Conservation (phyloP, 192 early-diverging fungal genomes). For the Funneliformis geosporum region DNA sequence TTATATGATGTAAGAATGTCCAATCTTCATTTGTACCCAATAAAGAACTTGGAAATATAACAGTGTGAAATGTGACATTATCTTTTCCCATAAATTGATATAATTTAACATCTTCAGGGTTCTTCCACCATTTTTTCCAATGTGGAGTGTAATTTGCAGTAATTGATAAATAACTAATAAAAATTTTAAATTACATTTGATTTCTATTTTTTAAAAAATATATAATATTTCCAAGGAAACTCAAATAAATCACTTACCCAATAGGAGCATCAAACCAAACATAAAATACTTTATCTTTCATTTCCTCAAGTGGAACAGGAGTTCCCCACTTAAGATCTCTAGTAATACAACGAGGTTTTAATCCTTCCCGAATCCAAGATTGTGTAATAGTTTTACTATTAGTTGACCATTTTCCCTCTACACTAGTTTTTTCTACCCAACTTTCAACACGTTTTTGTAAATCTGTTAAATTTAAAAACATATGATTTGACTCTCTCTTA, state of each 20-base stretch:
- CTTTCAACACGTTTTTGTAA: slow-evolving; percentile 74
- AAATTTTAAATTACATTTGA: not conserved
- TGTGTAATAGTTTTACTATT: slow-evolving; percentile 89
- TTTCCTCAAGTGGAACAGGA: slow-evolving; percentile 83
- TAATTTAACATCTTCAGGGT: slow-evolving; percentile 91
- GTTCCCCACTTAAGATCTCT: slow-evolving; percentile 99
- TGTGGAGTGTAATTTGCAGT: slow-evolving; percentile 92
- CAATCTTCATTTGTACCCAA: slow-evolving; percentile 86
- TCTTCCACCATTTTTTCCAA: slow-evolving; percentile 99
- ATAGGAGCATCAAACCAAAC: slow-evolving; percentile 99
- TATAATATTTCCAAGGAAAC: not conserved
- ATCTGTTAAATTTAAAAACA: slow-evolving; percentile 85
- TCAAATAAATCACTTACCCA: slow-evolving; percentile 46
- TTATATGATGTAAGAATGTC: slow-evolving; percentile 91
- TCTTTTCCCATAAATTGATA: slow-evolving; percentile 99
- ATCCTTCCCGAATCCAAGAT: slow-evolving; percentile 92
- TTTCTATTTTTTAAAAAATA: not conserved
- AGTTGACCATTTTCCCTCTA: slow-evolving; percentile 81
- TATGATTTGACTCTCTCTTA: slow-evolving; percentile 79
- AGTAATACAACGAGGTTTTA: slow-evolving; percentile 93
- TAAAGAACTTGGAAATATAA: slow-evolving; percentile 91
- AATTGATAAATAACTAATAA: slow-evolving; percentile 81
- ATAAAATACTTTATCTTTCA: slow-evolving; percentile 94
- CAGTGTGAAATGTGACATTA: slow-evolving; percentile 99
- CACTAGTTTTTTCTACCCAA: slow-evolving; percentile 71